Conservation (phyloP, 805 yeast species). For the Monosporozyma siamensis region DNA sequence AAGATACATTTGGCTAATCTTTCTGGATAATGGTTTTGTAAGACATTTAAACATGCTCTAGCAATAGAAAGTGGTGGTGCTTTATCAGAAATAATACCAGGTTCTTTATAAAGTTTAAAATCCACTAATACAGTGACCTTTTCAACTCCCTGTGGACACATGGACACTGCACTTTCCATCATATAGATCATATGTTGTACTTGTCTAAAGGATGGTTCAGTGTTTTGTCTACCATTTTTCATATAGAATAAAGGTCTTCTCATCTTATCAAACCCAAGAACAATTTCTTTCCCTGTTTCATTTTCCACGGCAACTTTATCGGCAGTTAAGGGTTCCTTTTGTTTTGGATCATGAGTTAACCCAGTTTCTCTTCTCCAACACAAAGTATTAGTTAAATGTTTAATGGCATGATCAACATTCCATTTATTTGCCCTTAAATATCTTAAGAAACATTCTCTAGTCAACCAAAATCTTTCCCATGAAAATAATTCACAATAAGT, state of each 20-base stretch:
- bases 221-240: slow-evolving; percentile 47
- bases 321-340: slow-evolving; percentile 29
- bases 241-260: slow-evolving; percentile 45
- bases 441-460: slow-evolving; percentile 44
- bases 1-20: slow-evolving; percentile 45
- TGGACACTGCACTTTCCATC: slow-evolving; percentile 44
- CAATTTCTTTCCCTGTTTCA: slow-evolving; percentile 44
- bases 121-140: slow-evolving; percentile 46
- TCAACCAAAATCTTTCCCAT: slow-evolving; percentile 31
- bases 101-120: slow-evolving; percentile 37
- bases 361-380: slow-evolving; percentile 51
- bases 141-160: slow-evolving; percentile 53
- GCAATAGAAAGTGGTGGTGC: slow-evolving; percentile 44
- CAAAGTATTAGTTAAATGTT: slow-evolving; percentile 39
- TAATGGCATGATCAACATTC: slow-evolving; percentile 36
- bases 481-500: slow-evolving; percentile 26
- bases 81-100: slow-evolving; percentile 31
- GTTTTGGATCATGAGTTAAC: slow-evolving; percentile 30
- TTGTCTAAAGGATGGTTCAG: slow-evolving; percentile 41
- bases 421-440: slow-evolving; percentile 46
- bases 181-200: slow-evolving; percentile 49
- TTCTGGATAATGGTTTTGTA: slow-evolving; percentile 53
- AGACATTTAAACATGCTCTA: slow-evolving; percentile 40
- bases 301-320: slow-evolving; percentile 40
- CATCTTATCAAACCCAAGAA: slow-evolving; percentile 46